Evolutionary conservation across 768 basidiomycete species (phyloP).

Genomic region (Kwoniella newhampshirensis): DNA sequence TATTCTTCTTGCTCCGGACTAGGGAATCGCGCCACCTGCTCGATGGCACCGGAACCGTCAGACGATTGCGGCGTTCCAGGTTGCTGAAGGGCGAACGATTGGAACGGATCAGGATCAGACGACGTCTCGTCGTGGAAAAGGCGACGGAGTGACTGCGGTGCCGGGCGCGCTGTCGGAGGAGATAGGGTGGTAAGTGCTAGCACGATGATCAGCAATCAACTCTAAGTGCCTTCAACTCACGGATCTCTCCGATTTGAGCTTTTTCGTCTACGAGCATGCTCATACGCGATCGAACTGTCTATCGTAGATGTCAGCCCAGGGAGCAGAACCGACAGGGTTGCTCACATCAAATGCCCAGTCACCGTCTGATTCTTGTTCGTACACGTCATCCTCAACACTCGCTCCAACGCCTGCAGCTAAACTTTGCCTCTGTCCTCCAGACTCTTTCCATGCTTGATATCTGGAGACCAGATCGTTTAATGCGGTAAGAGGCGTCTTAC

Average conservation of each 20-base stretch:
- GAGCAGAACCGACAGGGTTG: background rate
- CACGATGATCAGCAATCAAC: slow-evolving; percentile 6
- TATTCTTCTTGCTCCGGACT: slow-evolving; percentile 27
- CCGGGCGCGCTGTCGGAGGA: slow-evolving; percentile 43
- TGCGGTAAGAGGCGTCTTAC: slow-evolving; percentile 66
- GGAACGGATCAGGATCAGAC: slow-evolving; percentile 39
- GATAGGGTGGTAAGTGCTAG: slow-evolving; percentile 23
- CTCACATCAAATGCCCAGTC: slow-evolving; percentile 53
- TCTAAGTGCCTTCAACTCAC: slow-evolving; percentile 12
- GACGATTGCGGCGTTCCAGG: slow-evolving; percentile 38
- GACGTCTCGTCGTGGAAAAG: slow-evolving; percentile 64
- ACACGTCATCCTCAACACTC: slow-evolving; percentile 61
- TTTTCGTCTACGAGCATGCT: slow-evolving; percentile 43
- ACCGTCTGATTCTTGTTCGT: slow-evolving; percentile 39
- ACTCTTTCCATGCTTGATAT: slow-evolving; percentile 69
- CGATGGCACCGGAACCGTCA: slow-evolving; percentile 31
- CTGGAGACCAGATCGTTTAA: slow-evolving; percentile 78
- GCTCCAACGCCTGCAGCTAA: slow-evolving; percentile 57
- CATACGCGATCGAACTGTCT: slow-evolving; percentile 51
- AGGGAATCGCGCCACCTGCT: slow-evolving; percentile 27
- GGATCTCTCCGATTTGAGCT: slow-evolving; percentile 18
- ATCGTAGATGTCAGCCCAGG: slow-evolving; percentile 6
- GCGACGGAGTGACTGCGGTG: slow-evolving; percentile 74
- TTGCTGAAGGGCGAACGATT: slow-evolving; percentile 40
- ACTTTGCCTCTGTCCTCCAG: slow-evolving; percentile 72